A percentile compares a stretch with the other conserved stretches of the same genome.
Evolutionary conservation across 768 basidiomycete species (phyloP).

Genomic region (Hypholoma sublateritium): DNA sequence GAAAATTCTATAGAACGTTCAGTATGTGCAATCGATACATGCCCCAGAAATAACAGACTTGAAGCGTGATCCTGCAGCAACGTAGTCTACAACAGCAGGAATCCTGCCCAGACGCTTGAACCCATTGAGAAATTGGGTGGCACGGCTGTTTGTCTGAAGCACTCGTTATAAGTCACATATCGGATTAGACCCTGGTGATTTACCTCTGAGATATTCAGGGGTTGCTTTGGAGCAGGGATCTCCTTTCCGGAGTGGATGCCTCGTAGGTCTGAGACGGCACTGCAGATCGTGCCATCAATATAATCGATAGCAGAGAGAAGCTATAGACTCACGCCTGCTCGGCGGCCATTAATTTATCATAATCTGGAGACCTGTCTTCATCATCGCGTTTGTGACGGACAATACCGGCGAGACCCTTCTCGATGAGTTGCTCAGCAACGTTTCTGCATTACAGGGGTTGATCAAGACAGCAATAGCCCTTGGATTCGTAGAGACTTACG

Average conservation of each 20-base stretch:
- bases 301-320: background rate
- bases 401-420: constrained; percentile 87
- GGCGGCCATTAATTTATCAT: constrained; percentile 93
- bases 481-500: constrained; percentile 46
- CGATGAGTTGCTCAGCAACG: constrained; percentile 89
- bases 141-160: constrained; percentile 63
- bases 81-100: constrained; percentile 88
- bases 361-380: constrained; percentile 93
- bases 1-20: constrained; percentile 54
- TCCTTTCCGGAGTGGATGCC: constrained; percentile 96
- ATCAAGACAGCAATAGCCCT: background rate
- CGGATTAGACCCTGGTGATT: background rate
- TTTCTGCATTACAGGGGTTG: constrained; percentile 50
- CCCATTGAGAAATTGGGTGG: constrained; percentile 82
- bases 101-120: constrained; percentile 90
- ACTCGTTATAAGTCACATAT: constrained; percentile 1
- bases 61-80: constrained; percentile 93
- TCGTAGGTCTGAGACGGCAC: constrained; percentile 72
- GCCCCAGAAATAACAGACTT: constrained; percentile 51
- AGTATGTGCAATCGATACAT: background rate
- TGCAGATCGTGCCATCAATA: constrained; percentile 24
- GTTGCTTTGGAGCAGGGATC: constrained; percentile 69
- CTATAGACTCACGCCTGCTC: constrained; percentile 87
- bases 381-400: constrained; percentile 94
- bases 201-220: constrained; percentile 93